Conservation (phyloP, 177 flowering plant genomes). For the Telopea speciosissima region DNA sequence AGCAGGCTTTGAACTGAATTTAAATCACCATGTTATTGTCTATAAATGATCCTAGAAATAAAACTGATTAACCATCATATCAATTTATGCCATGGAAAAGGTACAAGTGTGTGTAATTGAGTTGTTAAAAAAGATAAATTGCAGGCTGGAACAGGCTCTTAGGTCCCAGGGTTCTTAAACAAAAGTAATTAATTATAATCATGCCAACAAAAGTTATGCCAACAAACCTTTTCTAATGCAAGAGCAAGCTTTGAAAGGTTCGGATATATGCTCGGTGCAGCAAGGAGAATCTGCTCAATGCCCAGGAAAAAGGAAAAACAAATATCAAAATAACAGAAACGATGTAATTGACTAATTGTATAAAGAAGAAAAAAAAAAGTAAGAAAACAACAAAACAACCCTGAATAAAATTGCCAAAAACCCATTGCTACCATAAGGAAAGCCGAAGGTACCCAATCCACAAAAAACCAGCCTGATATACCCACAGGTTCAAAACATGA, state of each 20-base stretch:
- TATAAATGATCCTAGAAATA: too few relatives aligned
- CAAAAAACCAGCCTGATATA: not conserved
- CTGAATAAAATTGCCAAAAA: not conserved
- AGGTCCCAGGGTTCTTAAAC: not conserved
- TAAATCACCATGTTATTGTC: too few relatives aligned
- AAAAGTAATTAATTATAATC: not conserved
- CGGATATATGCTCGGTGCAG: constrained; percentile 60
- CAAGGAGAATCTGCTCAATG: constrained; percentile 56
- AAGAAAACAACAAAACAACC: not conserved
- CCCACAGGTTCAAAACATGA: not conserved
- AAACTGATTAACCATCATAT: not conserved
- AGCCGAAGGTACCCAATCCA: too few relatives aligned
- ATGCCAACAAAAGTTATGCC: not conserved
- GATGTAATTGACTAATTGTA: not conserved
- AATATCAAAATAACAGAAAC: not conserved
- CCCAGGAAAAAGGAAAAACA: not conserved
- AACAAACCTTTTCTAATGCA: constrained; percentile 83
- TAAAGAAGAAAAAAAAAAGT: not conserved
- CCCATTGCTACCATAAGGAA: too few relatives aligned
- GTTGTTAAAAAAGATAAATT: too few relatives aligned
- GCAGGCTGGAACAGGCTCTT: too few relatives aligned
- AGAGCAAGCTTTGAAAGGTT: constrained; percentile 78
- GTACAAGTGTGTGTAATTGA: too few relatives aligned
- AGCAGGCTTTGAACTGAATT: too few relatives aligned
- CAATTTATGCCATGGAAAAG: too few relatives aligned